Conservation (phyloP, 2,329 filamentous ascomycete species). For the Stenocarpella maydis region DNA sequence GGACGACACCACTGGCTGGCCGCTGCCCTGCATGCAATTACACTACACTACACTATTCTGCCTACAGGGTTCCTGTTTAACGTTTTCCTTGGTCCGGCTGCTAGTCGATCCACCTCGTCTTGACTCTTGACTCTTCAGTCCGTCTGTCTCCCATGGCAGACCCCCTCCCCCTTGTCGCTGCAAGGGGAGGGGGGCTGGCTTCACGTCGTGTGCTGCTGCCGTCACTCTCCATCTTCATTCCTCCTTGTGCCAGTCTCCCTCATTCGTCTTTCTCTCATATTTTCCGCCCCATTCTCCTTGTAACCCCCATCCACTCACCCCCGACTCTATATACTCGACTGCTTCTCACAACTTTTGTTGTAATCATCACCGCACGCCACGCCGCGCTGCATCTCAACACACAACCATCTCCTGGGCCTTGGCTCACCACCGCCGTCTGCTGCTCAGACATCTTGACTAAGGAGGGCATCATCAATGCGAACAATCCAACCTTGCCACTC, state of each 20-base stretch:
- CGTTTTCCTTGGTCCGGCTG: conserved; percentile 26
- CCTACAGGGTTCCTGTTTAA: conserved; percentile 26
- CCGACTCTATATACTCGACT: neutral
- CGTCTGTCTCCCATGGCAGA: neutral
- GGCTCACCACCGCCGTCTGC: neutral
- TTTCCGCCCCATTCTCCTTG: conserved; percentile 1
- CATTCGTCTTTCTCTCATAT: conserved; percentile 22
- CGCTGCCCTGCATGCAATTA: neutral
- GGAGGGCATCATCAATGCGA: conserved; percentile 21
- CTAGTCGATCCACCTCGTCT: conserved; percentile 16
- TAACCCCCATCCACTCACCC: neutral
- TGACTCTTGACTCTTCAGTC: conserved; percentile 2
- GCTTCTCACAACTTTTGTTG: neutral
- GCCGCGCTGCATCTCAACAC: neutral
- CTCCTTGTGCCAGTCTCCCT: conserved; percentile 22
- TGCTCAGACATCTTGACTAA: conserved; percentile 2
- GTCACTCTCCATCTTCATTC: conserved; percentile 22
- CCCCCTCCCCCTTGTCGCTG: neutral
- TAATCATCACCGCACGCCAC: neutral
- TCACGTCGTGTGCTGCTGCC: neutral
- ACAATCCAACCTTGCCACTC: conserved; percentile 1
- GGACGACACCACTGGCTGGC: neutral
- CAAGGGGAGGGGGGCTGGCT: conserved; percentile 4
- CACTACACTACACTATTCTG: conserved; percentile 14
- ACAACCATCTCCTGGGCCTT: neutral